A percentile compares a stretch with the other conserved stretches of the same genome.
Conservation (phyloP, 345 rosid species). For the Physaria fendleri region DNA sequence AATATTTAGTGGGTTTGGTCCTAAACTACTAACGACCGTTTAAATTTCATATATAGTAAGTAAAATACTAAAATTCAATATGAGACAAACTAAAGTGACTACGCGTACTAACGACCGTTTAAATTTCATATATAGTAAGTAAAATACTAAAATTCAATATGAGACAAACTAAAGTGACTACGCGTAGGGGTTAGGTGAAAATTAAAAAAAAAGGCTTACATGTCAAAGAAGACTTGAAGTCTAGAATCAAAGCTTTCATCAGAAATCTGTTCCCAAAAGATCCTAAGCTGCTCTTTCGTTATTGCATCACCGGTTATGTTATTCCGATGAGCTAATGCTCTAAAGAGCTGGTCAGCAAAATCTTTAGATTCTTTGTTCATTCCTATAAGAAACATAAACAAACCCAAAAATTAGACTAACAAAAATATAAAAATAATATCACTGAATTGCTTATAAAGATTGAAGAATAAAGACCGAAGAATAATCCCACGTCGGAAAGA, state of each 20-base stretch:
- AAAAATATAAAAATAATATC: not conserved
- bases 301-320: constrained; percentile 56
- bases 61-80: no score
- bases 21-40: no score
- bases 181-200: constrained; percentile 11
- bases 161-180: not conserved
- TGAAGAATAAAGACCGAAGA: no score
- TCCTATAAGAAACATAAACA: constrained; percentile 27
- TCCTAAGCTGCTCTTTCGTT: constrained; percentile 53
- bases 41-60: no score
- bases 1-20: no score
- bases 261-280: constrained; percentile 73
- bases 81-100: no score
- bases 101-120: no score
- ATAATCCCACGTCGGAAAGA: no score
- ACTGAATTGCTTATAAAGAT: not conserved
- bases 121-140: no score
- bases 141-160: not conserved
- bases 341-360: constrained; percentile 68
- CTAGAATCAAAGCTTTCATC: constrained; percentile 88
- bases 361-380: constrained; percentile 86
- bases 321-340: constrained; percentile 63
- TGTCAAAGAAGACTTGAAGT: constrained; percentile 87
- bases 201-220: constrained; percentile 34
- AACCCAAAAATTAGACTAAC: not conserved